Evolutionary conservation across 257 asterid species (phyloP), one percentile per base, ranked within the genome.

Genomic region (Mentha longifolia): DNA sequence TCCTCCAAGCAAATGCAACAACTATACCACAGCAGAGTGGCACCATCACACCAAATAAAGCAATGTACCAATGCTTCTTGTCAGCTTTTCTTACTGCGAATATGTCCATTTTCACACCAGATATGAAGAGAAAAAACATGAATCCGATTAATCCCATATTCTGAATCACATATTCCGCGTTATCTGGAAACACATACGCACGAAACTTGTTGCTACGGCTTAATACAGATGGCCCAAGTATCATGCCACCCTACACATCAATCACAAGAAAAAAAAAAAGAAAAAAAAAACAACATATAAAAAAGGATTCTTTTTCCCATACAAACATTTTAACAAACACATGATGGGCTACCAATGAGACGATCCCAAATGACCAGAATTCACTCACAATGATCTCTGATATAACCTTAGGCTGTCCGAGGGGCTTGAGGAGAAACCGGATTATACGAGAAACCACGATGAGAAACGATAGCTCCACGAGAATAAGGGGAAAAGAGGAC

Each of bases 221-320:
- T 58, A 91, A 39, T 7, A 84, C 86, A 9, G 97, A 85, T 3
- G 95, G 96, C 47, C 99, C 99, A 10, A 94, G 65, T 71, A 94
- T 87, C 45, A 91, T 74, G 4, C 97, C 98, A 58, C 95, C 92
- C 99, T 94, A n/a, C 39, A 61, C 69, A 65, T 25, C 56, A 68
- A 68, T 39, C 41, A 30, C 9, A 22, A 22, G 10, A 6, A 39
- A 33, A 22, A 2, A 30, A 56, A 3, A n/a, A 22, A 22, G 10
- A 6, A 39, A 33, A 22, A 2, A 30, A 56, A 3, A n/a, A n/a
- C n/a, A n/a, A 6, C 10, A 4, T 68, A 51, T 7, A 15, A 47
- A 46, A 56, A 14, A 45, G 0, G 9, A 19, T 8, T 5, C 55
- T 39, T 61, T n/a, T 7, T 33, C 57, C 39, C 49, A n/a, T 0